These are phyloP conservation scores for Cyclotella choctawhatcheeana DNA, from an alignment of 108 stramenopile species.

Conservation along the genomic window DNA sequence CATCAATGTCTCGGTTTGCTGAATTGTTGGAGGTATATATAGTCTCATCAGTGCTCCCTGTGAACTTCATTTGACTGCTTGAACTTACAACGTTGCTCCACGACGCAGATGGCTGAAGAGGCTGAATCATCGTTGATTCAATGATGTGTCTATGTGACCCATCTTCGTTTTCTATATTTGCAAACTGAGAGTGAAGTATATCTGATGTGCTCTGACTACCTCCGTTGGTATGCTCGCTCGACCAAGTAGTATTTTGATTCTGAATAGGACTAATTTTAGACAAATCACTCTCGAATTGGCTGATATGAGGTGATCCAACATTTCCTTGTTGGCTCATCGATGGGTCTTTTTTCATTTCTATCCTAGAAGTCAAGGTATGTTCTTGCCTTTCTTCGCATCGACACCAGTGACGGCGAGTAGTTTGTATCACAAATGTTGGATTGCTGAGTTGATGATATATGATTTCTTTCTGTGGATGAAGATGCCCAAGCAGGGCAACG, in stretches of 20 bases:
- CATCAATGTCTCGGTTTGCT: constrained; percentile 8
- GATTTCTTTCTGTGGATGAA: background rate
- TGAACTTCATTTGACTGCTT: constrained; percentile 17
- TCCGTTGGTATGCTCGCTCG: constrained; percentile 8
- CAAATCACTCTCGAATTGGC: constrained; percentile 37
- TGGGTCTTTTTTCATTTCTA: constrained; percentile 31
- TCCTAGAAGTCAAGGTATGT: background rate
- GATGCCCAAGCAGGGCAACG: background rate
- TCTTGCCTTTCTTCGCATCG: background rate
- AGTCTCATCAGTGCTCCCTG: constrained; percentile 36
- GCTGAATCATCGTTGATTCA: constrained; percentile 23
- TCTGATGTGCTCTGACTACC: constrained; percentile 12
- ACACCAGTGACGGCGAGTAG: too few relatives aligned
- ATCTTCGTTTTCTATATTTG: background rate
- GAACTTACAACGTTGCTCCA: constrained; percentile 48
- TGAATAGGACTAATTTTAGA: constrained; percentile 31
- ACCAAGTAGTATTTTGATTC: background rate
- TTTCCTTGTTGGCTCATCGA: constrained; percentile 28
- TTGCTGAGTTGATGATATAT: background rate
- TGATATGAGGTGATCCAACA: constrained; percentile 49
- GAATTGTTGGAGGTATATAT: constrained; percentile 43
- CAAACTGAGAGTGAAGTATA: background rate
- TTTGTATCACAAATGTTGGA: too few relatives aligned
- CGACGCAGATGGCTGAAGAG: constrained; percentile 16
- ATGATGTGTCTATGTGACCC: constrained; percentile 12